Evolutionary conservation across 345 rosid genomes (phyloP).

Genomic region (Lumnitzera littorea): DNA sequence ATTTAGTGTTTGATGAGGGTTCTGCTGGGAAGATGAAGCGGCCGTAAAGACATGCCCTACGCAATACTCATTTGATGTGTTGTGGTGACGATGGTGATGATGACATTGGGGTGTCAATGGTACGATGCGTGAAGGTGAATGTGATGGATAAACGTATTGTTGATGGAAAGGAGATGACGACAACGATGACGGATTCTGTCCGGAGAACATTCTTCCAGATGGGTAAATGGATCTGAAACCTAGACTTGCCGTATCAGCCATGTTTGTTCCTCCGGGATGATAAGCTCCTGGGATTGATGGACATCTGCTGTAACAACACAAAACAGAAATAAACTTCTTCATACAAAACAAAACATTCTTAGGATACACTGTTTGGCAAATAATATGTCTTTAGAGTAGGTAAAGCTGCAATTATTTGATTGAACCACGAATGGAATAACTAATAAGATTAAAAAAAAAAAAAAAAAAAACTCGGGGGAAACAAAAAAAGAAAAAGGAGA

Average conservation of each 20-base stretch:
- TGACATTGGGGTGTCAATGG: constrained; percentile 29
- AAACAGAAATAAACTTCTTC: too few relatives aligned
- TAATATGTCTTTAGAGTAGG: too few relatives aligned
- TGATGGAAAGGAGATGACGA: constrained; percentile 20
- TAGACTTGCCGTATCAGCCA: constrained; percentile 43
- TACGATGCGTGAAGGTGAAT: constrained; percentile 39
- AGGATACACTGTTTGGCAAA: too few relatives aligned
- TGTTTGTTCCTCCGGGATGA: constrained; percentile 35
- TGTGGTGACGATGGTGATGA: constrained; percentile 15
- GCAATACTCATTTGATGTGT: constrained; percentile 39
- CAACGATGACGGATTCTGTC: constrained; percentile 34
- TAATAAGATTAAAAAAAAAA: too few relatives aligned
- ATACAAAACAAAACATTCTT: too few relatives aligned
- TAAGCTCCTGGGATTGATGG: constrained; percentile 31
- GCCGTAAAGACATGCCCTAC: constrained; percentile 47
- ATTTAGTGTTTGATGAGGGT: not conserved
- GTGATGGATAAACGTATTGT: constrained; percentile 36
- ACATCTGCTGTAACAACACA: constrained; percentile 27
- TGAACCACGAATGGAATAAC: too few relatives aligned
- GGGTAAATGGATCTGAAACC: constrained; percentile 43
- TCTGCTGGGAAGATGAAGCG: constrained; percentile 13
- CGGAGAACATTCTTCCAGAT: constrained; percentile 7
- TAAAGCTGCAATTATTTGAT: too few relatives aligned
- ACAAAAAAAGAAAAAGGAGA: not conserved
- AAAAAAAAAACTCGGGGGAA: not conserved